Base-by-base conservation (phyloP, 2,329 filamentous ascomycete genomes). In the Neopestalotiopsis sp. region DNA sequence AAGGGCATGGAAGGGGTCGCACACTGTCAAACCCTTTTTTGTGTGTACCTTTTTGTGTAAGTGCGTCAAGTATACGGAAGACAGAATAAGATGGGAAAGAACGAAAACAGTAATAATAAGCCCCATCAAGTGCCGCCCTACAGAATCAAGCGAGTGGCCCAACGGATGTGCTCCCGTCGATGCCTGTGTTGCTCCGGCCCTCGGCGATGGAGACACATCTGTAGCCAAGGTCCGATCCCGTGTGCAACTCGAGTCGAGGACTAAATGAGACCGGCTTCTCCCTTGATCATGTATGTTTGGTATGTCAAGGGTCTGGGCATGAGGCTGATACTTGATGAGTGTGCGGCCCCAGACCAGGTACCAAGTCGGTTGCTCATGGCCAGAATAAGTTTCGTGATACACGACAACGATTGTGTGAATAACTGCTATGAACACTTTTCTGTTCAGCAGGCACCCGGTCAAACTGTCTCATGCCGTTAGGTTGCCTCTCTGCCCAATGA, bases 141-240 rank as follows among this genome's bases (percentile, higher is more conserved):
- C 14, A 52, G 45, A 52, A 17, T 52, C 24, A 17, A 17, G 17
- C 17, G 20, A 52, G 34, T 38, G 34, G 34, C 34, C 45, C 17
- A n/a, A 52, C 45, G 45, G 45, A 52, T 24, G 45, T 52, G 45
- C 45, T 24, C 45, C 45, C 45, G 45, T 52, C 45, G 45, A 52
- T 52, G 45, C 45, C 45, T 52, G 45, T 17, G 14, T 9, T 17
- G 45, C 17, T 20, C 45, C 17, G 45, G 45, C 17, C 45, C 45
- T 52, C 45, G 45, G 45, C 45, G 45, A 52, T 52, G 45, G 45
- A 52, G 45, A 52, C 45, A 20, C n/a, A 52, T 52, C n/a, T 52
- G 45, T 52, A 52, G 45, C 45, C n/a, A 52, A 52, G 45, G 45
- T 52, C 45, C 45, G 45, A 20, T 52, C 45, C 45, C 17, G 17